These are phyloP conservation scores for Acacia melanoxylon DNA, from an alignment of 306 rosid genomes.

Conservation along the genomic window DNA sequence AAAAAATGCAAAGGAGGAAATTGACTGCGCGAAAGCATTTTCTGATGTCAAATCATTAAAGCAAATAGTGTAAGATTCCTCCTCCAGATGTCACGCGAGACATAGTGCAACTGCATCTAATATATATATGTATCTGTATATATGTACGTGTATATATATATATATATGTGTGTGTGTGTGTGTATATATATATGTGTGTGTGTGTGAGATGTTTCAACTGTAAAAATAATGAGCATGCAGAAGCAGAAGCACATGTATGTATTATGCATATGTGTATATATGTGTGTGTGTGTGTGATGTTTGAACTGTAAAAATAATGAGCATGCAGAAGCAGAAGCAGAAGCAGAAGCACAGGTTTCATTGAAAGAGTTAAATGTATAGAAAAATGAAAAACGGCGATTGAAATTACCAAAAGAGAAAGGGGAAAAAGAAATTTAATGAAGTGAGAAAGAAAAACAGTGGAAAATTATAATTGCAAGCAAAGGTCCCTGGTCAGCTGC, in stretches of 20 bases:
- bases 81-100: not conserved
- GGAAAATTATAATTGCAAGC: slow-evolving; percentile 31
- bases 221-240: too few species aligned
- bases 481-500: slow-evolving; percentile 24
- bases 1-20: not conserved
- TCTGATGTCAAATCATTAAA: not conserved
- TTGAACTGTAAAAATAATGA: not conserved
- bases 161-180: too few species aligned
- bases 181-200: too few species aligned
- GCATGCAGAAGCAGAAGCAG: too few species aligned
- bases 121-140: too few species aligned
- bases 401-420: not conserved
- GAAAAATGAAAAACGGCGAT: not conserved
- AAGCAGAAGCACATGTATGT: too few species aligned
- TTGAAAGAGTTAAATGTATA: not conserved
- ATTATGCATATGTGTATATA: too few species aligned
- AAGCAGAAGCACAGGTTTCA: not conserved
- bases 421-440: not conserved
- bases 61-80: not conserved
- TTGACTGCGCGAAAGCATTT: not conserved
- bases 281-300: not conserved
- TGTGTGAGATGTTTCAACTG: too few species aligned
- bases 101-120: not conserved
- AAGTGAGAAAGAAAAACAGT: too few species aligned
- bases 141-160: too few species aligned